Evolutionary conservation across 2,329 filamentous ascomycete species (phyloP).

Genomic region (Trichoderma brevicompactum): DNA sequence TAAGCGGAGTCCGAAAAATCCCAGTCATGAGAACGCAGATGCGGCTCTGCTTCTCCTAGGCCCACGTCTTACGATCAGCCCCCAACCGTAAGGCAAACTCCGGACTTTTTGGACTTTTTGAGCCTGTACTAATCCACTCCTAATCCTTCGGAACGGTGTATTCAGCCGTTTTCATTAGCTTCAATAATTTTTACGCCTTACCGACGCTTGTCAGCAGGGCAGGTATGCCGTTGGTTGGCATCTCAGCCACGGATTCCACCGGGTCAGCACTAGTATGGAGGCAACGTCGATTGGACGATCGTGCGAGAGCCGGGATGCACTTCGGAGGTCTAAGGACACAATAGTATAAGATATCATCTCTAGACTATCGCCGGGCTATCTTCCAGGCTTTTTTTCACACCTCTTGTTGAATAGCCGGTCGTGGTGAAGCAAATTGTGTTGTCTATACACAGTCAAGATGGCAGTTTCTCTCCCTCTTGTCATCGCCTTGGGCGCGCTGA

Average conservation of each 20-base stretch:
- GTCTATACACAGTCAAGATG: conserved; percentile 14
- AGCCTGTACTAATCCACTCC: background rate
- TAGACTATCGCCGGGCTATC: background rate
- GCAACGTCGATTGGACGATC: background rate
- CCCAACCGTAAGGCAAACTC: conserved; percentile 8
- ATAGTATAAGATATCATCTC: conserved; percentile 4
- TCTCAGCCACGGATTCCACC: conserved; percentile 21
- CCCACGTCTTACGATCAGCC: background rate
- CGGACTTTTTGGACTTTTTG: background rate
- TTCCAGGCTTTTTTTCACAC: background rate
- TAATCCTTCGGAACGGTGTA: conserved; percentile 1
- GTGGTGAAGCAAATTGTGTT: background rate
- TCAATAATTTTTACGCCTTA: background rate
- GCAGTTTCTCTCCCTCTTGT: conserved; percentile 29
- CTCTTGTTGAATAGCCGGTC: background rate
- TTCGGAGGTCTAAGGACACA: background rate
- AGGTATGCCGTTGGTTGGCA: background rate
- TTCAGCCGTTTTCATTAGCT: conserved; percentile 11
- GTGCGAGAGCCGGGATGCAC: background rate
- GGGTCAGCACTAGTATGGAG: conserved; percentile 23
- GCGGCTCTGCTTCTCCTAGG: conserved; percentile 5
- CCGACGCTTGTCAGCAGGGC: conserved; percentile 22
- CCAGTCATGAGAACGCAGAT: background rate
- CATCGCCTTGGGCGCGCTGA: conserved; percentile 35
- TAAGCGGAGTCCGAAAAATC: background rate